Conservation (phyloP, 2,329 filamentous ascomycete species). For the Hawksworthiomyces lignivorus region DNA sequence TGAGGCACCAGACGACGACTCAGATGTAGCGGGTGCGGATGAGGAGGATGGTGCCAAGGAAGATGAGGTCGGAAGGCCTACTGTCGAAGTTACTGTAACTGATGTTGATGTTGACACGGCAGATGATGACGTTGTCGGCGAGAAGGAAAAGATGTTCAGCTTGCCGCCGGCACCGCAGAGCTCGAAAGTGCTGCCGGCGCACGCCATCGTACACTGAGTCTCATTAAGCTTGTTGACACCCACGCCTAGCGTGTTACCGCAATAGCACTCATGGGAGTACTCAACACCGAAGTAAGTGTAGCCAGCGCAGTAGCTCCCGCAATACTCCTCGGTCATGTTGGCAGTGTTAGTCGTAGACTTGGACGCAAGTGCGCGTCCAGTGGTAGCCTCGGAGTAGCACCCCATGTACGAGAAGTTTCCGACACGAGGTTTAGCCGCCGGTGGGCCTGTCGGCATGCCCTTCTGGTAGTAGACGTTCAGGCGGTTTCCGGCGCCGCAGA, state of each 20-base stretch:
- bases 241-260: constrained; percentile 22
- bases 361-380: constrained; percentile 14
- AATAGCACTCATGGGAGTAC: constrained; percentile 45
- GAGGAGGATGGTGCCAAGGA: no score
- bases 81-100: no score
- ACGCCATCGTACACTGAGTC: constrained; percentile 11
- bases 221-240: constrained; percentile 6
- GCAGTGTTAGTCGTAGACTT: constrained; percentile 10
- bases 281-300: constrained; percentile 42
- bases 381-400: constrained; percentile 24
- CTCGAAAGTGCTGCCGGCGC: constrained; percentile 11
- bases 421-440: constrained; percentile 25
- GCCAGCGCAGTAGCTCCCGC: constrained; percentile 40
- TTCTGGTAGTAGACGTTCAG: constrained; percentile 11
- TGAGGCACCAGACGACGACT: no score
- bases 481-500: constrained; percentile 12
- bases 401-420: constrained; percentile 23
- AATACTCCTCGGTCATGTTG: constrained; percentile 41
- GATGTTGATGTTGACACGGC: not conserved
- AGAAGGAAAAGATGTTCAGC: constrained; percentile 11
- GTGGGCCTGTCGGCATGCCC: constrained; percentile 13
- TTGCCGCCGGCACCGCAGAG: constrained; percentile 13
- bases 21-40: no score
- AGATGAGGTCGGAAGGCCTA: no score
- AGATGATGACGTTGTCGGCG: not conserved